Conservation (phyloP, 2,329 filamentous ascomycete species). For the Talaromyces sp. region DNA sequence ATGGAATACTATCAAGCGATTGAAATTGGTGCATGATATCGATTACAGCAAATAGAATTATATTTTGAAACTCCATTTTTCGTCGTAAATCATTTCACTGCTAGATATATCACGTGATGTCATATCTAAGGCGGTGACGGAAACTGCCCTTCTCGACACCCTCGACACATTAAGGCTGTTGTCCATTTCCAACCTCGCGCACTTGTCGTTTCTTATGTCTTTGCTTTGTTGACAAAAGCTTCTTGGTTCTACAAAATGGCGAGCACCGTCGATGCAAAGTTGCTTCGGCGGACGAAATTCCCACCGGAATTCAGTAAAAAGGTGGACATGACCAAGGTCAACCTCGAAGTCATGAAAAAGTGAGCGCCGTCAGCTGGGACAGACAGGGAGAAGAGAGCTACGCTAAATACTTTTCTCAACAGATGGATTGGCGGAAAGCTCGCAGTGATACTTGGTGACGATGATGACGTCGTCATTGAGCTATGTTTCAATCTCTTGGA, state of each 20-base stretch:
- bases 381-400: not conserved
- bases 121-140: slow-evolving; percentile 3
- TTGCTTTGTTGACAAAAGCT: not conserved
- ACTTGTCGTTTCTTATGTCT: not conserved
- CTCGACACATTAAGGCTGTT: not conserved
- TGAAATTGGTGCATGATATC: not conserved
- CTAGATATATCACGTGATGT: slow-evolving; percentile 5
- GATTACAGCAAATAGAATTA: not conserved
- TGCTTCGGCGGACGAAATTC: slow-evolving; percentile 87
- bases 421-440: slow-evolving; percentile 94
- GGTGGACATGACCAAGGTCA: slow-evolving; percentile 96
- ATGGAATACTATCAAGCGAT: not conserved
- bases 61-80: not conserved
- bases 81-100: not conserved
- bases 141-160: not conserved
- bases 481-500: slow-evolving; percentile 69
- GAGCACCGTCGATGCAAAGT: slow-evolving; percentile 79
- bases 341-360: slow-evolving; percentile 97
- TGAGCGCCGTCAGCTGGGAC: slow-evolving; percentile 39
- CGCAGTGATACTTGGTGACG: slow-evolving; percentile 79
- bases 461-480: slow-evolving; percentile 95
- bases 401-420: slow-evolving; percentile 12
- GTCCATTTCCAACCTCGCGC: not conserved
- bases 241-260: slow-evolving; percentile 56
- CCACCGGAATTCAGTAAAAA: slow-evolving; percentile 90